Base-by-base conservation (phyloP, 2,329 filamentous ascomycete species). In the Dryadomyces sulphureus region DNA sequence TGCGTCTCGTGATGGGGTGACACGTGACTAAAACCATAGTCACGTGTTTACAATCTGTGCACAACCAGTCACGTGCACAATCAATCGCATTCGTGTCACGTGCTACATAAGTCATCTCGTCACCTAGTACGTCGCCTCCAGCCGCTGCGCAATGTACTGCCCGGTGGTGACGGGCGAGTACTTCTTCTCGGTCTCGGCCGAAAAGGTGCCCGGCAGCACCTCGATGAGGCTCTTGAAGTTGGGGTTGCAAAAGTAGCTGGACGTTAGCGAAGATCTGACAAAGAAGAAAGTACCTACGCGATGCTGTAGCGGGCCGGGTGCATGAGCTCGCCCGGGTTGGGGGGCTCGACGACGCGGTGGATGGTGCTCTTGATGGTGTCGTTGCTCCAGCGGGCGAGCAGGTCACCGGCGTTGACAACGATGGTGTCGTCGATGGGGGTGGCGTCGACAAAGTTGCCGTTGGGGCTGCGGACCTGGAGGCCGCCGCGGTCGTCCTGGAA, bases 351-450 rank as follows among this genome's bases (percentile, higher is more conserved):
- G 1, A 95, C 89, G 11, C 88, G 78, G 62, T 95, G 89, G 49
- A 88, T 77, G 4, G 89, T 95, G 58, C 84, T 90, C 65, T 84
- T 88, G 65, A 95, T 94, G 5, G 76, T 83, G 57, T 93, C 86
- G 57, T 95, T 95, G 52, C 83, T 86, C 89, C 88, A 94, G 45
- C 88, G 71, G 1, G 85, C 81, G 43, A 95, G 67, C 54, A 95
- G 60, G 59, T 95, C 89, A 1, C 88, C 89, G 0, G 88, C 88
- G 57, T 95, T 95, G 52, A 94, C 75, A 11, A 95, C 85, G 36
- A 92, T 81, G 0, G 86, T 88, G 46, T 79, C 80, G 32, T 78
- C 69, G 49, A 94, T 90, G 0, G 89, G 88, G 7, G 76, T 86
- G 1, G 85, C 89, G 56, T 94, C 77, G 35, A 94, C 78, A 56